Conservation (phyloP, 1,284 basidiomycete genomes). For the Cryptococcus sp. region DNA sequence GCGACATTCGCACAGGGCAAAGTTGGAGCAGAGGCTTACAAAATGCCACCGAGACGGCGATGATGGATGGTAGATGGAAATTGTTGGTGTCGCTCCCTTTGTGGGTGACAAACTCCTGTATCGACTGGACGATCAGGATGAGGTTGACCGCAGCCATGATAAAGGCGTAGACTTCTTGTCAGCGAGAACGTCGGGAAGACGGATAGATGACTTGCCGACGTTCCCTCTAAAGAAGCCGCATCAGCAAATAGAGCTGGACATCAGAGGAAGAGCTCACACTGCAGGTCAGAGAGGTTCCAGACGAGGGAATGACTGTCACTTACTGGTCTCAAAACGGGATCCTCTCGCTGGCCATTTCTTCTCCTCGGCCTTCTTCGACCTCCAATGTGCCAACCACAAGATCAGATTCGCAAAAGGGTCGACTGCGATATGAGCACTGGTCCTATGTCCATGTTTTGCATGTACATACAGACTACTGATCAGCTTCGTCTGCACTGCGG, state of each 20-base stretch:
- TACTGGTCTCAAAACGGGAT: conserved; percentile 77
- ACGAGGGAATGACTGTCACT: conserved; percentile 11
- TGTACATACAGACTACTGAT: conserved; percentile 21
- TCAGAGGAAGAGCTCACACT: conserved; percentile 2
- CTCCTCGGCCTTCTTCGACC: conserved; percentile 63
- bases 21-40: conserved; percentile 49
- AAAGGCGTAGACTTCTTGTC: conserved; percentile 58
- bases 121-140: conserved; percentile 59
- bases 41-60: conserved; percentile 75
- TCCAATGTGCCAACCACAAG: conserved; percentile 73
- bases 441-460: background rate
- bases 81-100: conserved; percentile 55
- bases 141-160: conserved; percentile 45
- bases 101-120: conserved; percentile 61
- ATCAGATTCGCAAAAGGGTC: conserved; percentile 87
- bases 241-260: background rate
- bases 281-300: no score
- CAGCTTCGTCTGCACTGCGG: background rate
- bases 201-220: conserved; percentile 12
- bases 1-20: background rate
- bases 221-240: conserved; percentile 18
- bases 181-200: no score
- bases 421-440: conserved; percentile 49
- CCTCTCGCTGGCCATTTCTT: conserved; percentile 91
- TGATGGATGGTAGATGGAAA: conserved; percentile 76